These are phyloP conservation scores for Agaricus sinodeliciosus DNA, from an alignment of 768 basidiomycete species.

Conservation along the genomic window DNA sequence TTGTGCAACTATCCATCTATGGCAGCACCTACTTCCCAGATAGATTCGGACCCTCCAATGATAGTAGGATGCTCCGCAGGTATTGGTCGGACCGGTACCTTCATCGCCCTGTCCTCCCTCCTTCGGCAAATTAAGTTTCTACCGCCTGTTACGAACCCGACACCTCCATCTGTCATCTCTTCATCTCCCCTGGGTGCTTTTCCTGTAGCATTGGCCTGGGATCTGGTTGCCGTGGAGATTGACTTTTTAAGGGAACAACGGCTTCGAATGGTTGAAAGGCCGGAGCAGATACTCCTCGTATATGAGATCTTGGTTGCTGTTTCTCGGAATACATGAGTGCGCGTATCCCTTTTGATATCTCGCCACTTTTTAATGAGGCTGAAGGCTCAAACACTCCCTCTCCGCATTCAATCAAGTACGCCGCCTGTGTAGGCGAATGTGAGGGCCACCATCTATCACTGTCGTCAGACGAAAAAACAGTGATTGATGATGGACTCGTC, in stretches of 20 bases:
- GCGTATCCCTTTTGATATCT: too few relatives aligned
- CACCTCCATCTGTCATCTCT: slow-evolving; percentile 27
- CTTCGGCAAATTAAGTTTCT: slow-evolving; percentile 55
- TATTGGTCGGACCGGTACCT: slow-evolving; percentile 81
- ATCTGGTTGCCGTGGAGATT: slow-evolving; percentile 63
- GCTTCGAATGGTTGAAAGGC: slow-evolving; percentile 73
- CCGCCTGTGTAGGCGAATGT: too few relatives aligned
- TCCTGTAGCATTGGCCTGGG: slow-evolving; percentile 38
- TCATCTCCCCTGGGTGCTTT: slow-evolving; percentile 55
- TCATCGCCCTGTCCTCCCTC: slow-evolving; percentile 74
- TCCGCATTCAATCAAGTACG: too few relatives aligned
- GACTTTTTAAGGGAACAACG: slow-evolving; percentile 78
- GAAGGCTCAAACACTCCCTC: too few relatives aligned
- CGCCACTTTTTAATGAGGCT: too few relatives aligned
- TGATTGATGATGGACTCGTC: too few relatives aligned
- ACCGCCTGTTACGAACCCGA: slow-evolving; percentile 24
- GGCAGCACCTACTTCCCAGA: slow-evolving; percentile 10
- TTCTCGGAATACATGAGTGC: slow-evolving; percentile 10
- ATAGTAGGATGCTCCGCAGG: slow-evolving; percentile 86
- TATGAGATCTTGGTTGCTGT: slow-evolving; percentile 48
- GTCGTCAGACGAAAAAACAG: too few relatives aligned
- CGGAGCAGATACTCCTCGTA: slow-evolving; percentile 57
- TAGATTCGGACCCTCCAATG: slow-evolving; percentile 64
- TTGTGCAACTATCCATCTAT: slow-evolving; percentile 18
- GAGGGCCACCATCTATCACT: too few relatives aligned